These are phyloP conservation scores for Xylariaceae sp. DNA, from an alignment of 2,329 filamentous ascomycete species.

Conservation along the genomic window DNA sequence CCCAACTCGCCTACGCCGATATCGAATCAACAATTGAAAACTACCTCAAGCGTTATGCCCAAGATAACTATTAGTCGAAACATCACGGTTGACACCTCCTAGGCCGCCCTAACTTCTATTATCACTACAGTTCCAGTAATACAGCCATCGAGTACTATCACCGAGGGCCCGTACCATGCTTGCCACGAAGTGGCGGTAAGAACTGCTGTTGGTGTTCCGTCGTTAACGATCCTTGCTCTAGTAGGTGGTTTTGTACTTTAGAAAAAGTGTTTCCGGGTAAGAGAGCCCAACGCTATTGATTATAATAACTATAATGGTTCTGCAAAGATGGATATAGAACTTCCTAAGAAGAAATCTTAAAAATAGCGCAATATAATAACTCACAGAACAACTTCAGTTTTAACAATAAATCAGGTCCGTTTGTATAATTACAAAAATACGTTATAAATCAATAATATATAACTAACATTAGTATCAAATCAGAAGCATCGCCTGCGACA, in stretches of 20 bases:
- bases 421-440: too few relatives aligned
- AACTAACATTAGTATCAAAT: too few relatives aligned
- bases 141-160: background rate
- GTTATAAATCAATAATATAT: too few relatives aligned
- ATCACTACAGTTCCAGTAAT: background rate
- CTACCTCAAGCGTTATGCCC: background rate
- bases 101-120: background rate
- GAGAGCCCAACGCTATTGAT: too few relatives aligned
- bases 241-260: background rate
- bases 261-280: background rate
- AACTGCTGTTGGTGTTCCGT: background rate
- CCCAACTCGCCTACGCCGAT: background rate
- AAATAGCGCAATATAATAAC: too few relatives aligned
- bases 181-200: background rate
- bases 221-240: background rate
- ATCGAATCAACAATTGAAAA: background rate
- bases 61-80: background rate
- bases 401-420: too few relatives aligned
- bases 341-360: too few relatives aligned
- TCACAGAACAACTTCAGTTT: too few relatives aligned
- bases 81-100: background rate
- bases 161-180: background rate
- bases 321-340: too few relatives aligned
- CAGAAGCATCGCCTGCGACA: too few relatives aligned
- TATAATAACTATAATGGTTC: too few relatives aligned